phyloP scores from a whole-genome alignment of 257 asterid genomes.

The Agastache rugosa region DNA sequence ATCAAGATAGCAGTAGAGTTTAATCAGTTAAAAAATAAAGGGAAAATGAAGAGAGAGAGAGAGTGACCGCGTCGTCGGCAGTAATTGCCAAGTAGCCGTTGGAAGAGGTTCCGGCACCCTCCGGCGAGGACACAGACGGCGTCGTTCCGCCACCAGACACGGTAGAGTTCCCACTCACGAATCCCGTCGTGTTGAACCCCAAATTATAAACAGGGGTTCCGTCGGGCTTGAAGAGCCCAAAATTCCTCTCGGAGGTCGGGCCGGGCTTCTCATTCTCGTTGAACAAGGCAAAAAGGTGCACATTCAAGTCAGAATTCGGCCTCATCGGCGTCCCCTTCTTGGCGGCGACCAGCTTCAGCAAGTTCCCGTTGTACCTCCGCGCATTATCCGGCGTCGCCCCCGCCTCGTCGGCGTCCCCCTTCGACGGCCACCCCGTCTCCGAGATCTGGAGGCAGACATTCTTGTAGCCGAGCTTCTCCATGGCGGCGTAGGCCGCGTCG shows the following conservation, averaged over 20 bases:
- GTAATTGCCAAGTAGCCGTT: conserved; percentile 62
- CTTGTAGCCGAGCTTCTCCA: conserved; percentile 67
- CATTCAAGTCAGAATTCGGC: conserved; percentile 65
- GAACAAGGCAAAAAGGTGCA: conserved; percentile 74
- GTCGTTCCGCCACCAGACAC: conserved; percentile 29
- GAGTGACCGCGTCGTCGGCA: conserved; percentile 67
- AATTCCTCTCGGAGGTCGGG: conserved; percentile 84
- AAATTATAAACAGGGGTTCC: conserved; percentile 70
- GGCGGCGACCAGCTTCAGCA: conserved; percentile 58
- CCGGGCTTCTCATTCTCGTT: conserved; percentile 94
- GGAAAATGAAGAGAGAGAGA: background rate
- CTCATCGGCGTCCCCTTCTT: conserved; percentile 85
- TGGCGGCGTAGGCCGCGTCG: conserved; percentile 80
- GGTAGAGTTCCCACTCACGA: conserved; percentile 36
- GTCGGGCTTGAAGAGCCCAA: conserved; percentile 86
- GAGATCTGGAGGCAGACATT: conserved; percentile 81
- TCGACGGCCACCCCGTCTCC: conserved; percentile 95
- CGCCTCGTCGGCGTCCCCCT: conserved; percentile 79
- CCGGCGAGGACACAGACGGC: conserved; percentile 32
- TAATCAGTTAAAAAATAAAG: background rate
- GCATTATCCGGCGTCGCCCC: conserved; percentile 86
- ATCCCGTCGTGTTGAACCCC: conserved; percentile 55
- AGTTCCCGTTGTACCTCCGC: conserved; percentile 63
- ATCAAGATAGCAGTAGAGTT: background rate
- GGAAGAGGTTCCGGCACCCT: conserved; percentile 36